Evolutionary conservation across 164 flowering plant genomes (phyloP), one percentile per base, ranked within the genome.

Genomic region (Umbellularia californica): DNA sequence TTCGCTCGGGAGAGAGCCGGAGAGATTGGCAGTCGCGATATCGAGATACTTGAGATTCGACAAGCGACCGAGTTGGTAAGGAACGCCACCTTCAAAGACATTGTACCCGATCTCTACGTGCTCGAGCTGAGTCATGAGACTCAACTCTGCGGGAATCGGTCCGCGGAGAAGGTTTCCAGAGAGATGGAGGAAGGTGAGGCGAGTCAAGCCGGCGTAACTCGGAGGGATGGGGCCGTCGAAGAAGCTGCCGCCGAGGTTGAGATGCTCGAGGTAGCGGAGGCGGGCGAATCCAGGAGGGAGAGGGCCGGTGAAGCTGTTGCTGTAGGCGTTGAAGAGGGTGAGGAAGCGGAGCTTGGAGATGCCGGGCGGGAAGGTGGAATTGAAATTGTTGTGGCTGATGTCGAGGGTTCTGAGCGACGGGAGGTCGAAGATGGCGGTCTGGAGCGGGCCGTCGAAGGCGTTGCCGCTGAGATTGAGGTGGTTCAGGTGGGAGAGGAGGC

Each of bases 161-260:
- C 97, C 99, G 0, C 73, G 71, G 9, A 96, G 74, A 0, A 20
- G 2, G 78, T 94, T 94, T 50, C 99, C 99, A 1, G 92, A 86
- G 35, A 96, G 75, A 76, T 88, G 19, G 2, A 96, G 80, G 72
- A 77, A 84, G 79, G 81, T 84, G 12, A 96, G 80, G 47, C 82
- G 83, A 41, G 73, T 72, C 25, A 92, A 79, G 9, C 79, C 76
- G 24, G 95, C 91, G 74, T 84, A 91, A 28, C 82, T 71, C 1
- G 72, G 52, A 11, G 98, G 98, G 69, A 92, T 88, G 3, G 33
- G 50, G 11, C 97, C 99, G 0, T 82, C 78, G 68, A 96, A 96
- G 86, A 82, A 94, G 90, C 98, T 91, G 7, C 99, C 99, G 0
- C 98, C 95, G 33, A 96, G 89, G 79, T 92, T 94, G 72, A 96